Evolutionary conservation across 768 basidiomycete genomes (phyloP), one percentile per base, ranked within the genome.

Genomic region (Lactarius deliciosus): DNA sequence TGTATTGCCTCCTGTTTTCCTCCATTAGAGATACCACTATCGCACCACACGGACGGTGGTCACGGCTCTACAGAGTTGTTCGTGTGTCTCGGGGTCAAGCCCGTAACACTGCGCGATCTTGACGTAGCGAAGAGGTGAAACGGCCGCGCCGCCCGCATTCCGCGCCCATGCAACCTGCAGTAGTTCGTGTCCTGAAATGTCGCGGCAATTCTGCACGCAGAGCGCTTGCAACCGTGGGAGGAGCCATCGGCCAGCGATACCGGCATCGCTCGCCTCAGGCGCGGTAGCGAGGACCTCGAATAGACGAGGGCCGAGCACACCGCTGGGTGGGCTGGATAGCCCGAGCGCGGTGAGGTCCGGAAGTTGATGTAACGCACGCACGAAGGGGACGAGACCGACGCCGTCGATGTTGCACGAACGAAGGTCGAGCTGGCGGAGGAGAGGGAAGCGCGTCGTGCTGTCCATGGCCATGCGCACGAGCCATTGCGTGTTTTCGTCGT

Each of bases 401-500:
- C 76, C 76, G 38, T 71, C 73, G 61, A 77, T 64, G 64, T 71
- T 72, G 68, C 74, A 76, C 15, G 73, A 69, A 25, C 75, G 73
- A 3, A 77, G 72, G 60, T 77, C 73, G 40, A 77, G 74, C 8
- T 72, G 65, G 55, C 72, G 73, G 7, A 76, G 68, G 18, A 65
- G 57, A 16, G 72, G 73, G 61, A 75, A 71, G 2, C 68, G 74
- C 34, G 63, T 38, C 1, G 66, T 64, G 11, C 70, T 69, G 45
- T 59, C 63, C 25, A 68, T 60, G 10, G 75, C 66, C 55, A 75
- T 58, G 55, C 69, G 72, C 36, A 65, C 67, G 18, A 77, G 72
- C 76, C 75, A 76, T 32, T 73, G 73, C 13, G 74, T 66, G 47
- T 73, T 74, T 50, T 77, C 75, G 9, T 73, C 72, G n/a, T 65